Evolutionary conservation across 2,329 filamentous ascomycete species (phyloP).

Genomic region (Botrytis deweyae): DNA sequence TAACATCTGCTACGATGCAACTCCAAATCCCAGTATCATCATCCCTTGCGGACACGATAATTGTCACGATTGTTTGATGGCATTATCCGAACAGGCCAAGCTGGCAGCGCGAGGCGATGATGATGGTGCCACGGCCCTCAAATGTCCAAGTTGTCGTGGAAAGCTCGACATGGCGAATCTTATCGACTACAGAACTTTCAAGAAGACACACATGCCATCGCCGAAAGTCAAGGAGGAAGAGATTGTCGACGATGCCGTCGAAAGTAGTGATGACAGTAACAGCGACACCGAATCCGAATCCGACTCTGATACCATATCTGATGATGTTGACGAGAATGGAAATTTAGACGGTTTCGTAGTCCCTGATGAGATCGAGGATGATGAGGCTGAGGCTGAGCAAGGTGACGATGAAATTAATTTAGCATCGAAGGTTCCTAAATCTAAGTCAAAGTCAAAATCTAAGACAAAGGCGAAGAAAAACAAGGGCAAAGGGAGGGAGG

Average conservation of each 20-base stretch:
- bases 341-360: constrained; percentile 58
- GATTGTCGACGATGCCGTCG: constrained; percentile 25
- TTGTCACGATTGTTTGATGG: constrained; percentile 74
- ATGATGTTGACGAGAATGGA: constrained; percentile 41
- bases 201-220: constrained; percentile 63
- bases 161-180: constrained; percentile 65
- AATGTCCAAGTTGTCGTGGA: constrained; percentile 76
- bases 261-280: constrained; percentile 38
- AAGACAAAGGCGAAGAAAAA: constrained; percentile 37
- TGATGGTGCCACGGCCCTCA: constrained; percentile 43
- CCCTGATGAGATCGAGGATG: constrained; percentile 43
- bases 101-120: constrained; percentile 52
- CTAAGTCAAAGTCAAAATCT: constrained; percentile 32
- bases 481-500: constrained; percentile 37
- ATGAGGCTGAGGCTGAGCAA: constrained; percentile 33
- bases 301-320: constrained; percentile 44
- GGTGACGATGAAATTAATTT: constrained; percentile 40
- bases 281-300: constrained; percentile 44
- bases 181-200: constrained; percentile 73
- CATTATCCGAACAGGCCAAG: constrained; percentile 61
- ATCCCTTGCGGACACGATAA: constrained; percentile 80
- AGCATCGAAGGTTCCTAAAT: constrained; percentile 34
- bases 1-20: constrained; percentile 76
- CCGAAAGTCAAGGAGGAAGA: constrained; percentile 40
- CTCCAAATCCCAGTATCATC: constrained; percentile 73